phyloP scores from a whole-genome alignment of 2,329 filamentous ascomycete species.

The Colletotrichum nymphaeae region DNA sequence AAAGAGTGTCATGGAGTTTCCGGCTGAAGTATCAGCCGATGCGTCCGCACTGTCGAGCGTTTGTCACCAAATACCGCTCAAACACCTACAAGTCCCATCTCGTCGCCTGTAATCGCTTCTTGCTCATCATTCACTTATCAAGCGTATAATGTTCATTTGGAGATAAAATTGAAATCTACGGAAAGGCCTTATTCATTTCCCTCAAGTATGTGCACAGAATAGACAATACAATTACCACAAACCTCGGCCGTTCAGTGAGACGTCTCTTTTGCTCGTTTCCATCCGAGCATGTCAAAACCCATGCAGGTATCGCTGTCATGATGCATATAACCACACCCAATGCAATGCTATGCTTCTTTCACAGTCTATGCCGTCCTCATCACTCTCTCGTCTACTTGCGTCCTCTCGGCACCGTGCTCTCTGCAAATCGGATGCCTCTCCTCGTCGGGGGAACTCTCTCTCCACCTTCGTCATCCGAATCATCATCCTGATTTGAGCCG shows the following conservation, averaged over 20 bases:
- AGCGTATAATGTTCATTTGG: not conserved
- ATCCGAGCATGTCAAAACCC: constrained; percentile 12
- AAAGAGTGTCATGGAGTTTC: not conserved
- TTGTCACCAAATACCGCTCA: not conserved
- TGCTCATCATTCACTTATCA: not conserved
- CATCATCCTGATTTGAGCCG: constrained; percentile 65
- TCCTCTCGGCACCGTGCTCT: constrained; percentile 46
- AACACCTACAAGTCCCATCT: not conserved
- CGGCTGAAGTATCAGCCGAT: not conserved
- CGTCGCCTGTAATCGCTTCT: not conserved
- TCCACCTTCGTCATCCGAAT: constrained; percentile 69
- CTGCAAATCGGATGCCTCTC: constrained; percentile 72
- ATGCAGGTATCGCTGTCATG: constrained; percentile 24
- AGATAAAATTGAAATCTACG: not conserved
- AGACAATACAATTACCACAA: constrained; percentile 34
- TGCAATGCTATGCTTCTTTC: constrained; percentile 30
- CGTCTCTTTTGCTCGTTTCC: not conserved
- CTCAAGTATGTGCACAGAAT: constrained; percentile 17
- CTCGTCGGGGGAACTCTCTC: constrained; percentile 62
- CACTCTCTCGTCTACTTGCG: constrained; percentile 25
- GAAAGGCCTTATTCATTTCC: constrained; percentile 2
- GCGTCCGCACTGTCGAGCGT: too few relatives aligned
- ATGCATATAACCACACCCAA: constrained; percentile 22
- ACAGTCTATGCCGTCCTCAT: constrained; percentile 9
- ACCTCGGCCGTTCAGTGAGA: constrained; percentile 21